A percentile compares a stretch with the other conserved stretches of the same genome.
Evolutionary conservation across 768 basidiomycete species (phyloP).

Genomic region (Tricholoma terreum): DNA sequence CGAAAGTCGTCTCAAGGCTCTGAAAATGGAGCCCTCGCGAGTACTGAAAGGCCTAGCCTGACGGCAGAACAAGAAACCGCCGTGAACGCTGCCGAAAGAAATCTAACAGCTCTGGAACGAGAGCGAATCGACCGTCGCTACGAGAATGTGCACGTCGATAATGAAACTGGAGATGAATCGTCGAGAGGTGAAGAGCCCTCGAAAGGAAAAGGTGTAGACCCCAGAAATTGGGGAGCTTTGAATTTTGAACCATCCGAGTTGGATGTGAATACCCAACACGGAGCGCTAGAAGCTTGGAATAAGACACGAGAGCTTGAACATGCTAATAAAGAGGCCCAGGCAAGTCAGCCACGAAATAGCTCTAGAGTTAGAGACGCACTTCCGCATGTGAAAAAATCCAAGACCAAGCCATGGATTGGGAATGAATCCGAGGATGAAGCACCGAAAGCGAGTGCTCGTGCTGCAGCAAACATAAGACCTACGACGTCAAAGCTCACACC

Average conservation of each 20-base stretch:
- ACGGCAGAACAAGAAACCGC: not conserved
- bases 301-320: no score
- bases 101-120: not conserved
- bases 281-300: no score
- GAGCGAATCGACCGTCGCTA: not conserved
- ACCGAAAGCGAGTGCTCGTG: not conserved
- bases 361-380: no score
- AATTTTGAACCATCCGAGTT: no score
- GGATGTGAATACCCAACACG: no score
- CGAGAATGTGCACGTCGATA: not conserved
- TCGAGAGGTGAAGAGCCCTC: no score
- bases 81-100: not conserved
- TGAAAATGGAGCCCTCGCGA: not conserved
- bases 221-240: no score
- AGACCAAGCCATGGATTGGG: not conserved
- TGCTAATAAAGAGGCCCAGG: no score
- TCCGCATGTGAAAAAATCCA: no score
- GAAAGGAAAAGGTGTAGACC: no score
- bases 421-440: not conserved
- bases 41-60: no score
- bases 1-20: not conserved
- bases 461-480: not conserved
- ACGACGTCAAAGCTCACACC: not conserved
- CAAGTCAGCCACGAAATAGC: no score
- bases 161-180: not conserved